phyloP scores from a whole-genome alignment of 257 asterid species.

The Verbascum thapsus region DNA sequence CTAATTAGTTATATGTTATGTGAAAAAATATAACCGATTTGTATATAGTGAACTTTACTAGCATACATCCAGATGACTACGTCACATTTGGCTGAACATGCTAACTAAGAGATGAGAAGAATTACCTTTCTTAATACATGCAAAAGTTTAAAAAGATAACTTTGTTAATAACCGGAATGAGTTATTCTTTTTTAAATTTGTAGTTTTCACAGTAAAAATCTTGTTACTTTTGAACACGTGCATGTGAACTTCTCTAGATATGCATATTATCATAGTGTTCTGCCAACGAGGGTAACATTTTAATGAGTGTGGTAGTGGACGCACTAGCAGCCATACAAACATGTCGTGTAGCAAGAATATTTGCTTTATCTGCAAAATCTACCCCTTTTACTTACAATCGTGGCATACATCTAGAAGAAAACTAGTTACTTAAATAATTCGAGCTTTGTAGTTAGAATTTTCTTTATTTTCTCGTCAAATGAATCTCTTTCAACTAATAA shows the following conservation, averaged over 20 bases:
- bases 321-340: background rate
- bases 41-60: too few relatives aligned
- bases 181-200: background rate
- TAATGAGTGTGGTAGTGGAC: background rate
- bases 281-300: background rate
- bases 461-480: background rate
- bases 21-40: too few relatives aligned
- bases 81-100: too few relatives aligned
- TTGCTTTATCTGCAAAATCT: background rate
- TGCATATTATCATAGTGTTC: background rate
- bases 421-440: background rate
- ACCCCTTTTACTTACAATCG: background rate
- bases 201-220: too few relatives aligned
- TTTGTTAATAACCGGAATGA: background rate
- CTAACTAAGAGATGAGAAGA: background rate
- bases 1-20: too few relatives aligned
- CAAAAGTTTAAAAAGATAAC: background rate
- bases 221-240: background rate
- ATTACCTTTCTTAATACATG: background rate
- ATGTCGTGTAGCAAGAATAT: too few relatives aligned
- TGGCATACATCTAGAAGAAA: conserved; percentile 1
- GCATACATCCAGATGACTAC: too few relatives aligned
- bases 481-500: too few relatives aligned
- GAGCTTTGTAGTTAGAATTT: background rate
- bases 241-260: background rate